These are phyloP conservation scores for Phaeosphaeriaceae sp. DNA, from an alignment of 2,329 filamentous ascomycete species.

Conservation along the genomic window DNA sequence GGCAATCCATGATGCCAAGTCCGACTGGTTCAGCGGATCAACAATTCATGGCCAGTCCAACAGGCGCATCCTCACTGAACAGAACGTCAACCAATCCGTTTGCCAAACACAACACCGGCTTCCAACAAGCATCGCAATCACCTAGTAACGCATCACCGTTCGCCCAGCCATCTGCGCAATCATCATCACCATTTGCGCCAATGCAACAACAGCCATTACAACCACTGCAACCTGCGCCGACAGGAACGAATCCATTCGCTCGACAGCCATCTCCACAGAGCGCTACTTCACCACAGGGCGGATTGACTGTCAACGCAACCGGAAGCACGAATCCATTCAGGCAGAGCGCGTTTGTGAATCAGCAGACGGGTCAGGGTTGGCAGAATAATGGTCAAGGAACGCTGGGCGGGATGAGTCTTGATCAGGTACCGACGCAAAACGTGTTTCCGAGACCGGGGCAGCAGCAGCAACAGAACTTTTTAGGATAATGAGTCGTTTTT, in stretches of 20 bases:
- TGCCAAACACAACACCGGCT: conserved; percentile 65
- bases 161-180: conserved; percentile 35
- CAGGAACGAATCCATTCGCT: conserved; percentile 77
- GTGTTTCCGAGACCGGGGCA: conserved; percentile 83
- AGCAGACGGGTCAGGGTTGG: conserved; percentile 87
- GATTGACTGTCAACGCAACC: conserved; percentile 74
- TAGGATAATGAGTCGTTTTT: conserved; percentile 25
- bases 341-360: conserved; percentile 88
- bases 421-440: conserved; percentile 79
- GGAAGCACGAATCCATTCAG: conserved; percentile 95
- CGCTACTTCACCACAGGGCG: conserved; percentile 36
- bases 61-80: conserved; percentile 49
- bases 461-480: conserved; percentile 37
- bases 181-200: conserved; percentile 42
- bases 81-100: conserved; percentile 88
- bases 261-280: conserved; percentile 58
- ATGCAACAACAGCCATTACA: conserved; percentile 50
- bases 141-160: conserved; percentile 38
- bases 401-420: conserved; percentile 75
- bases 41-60: conserved; percentile 42
- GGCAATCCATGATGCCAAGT: conserved; percentile 79
- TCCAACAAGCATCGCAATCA: conserved; percentile 35
- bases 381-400: conserved; percentile 79
- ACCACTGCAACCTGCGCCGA: conserved; percentile 58
- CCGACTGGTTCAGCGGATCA: conserved; percentile 31